These are phyloP conservation scores for Prototheca wickerhamii DNA, from an alignment of 163 green algal species.

Conservation along the genomic window DNA sequence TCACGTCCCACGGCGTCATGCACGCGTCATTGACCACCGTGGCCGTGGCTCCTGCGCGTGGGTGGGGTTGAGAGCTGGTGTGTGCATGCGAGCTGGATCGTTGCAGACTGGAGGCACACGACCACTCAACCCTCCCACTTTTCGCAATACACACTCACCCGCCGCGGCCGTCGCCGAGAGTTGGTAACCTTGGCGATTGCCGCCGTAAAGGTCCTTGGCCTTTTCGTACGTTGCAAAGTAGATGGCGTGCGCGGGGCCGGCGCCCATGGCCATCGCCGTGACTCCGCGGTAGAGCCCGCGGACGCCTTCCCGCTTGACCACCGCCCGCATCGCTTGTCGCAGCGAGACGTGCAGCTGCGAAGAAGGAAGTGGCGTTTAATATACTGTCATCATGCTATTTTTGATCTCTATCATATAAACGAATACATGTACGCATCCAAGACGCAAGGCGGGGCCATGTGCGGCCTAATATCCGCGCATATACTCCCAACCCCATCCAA, in stretches of 20 bases:
- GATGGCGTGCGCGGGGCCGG: slow-evolving; percentile 86
- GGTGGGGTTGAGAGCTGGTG: neutral
- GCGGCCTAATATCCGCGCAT: neutral
- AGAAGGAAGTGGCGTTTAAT: neutral
- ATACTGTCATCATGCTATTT: too few relatives aligned
- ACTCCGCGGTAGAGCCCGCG: slow-evolving; percentile 84
- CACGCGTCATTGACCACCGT: slow-evolving; percentile 83
- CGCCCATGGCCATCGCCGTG: slow-evolving; percentile 66
- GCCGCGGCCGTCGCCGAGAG: slow-evolving; percentile 48
- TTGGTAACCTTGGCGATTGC: slow-evolving; percentile 52
- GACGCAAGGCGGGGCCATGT: too few relatives aligned
- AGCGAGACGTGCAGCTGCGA: slow-evolving; percentile 60
- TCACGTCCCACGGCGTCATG: slow-evolving; percentile 88
- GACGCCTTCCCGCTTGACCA: slow-evolving; percentile 71
- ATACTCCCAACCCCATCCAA: neutral
- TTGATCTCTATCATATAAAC: too few relatives aligned
- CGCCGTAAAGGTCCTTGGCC: slow-evolving; percentile 63
- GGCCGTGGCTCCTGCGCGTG: slow-evolving; percentile 71
- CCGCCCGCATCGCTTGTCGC: slow-evolving; percentile 35
- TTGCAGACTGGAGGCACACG: too few relatives aligned
- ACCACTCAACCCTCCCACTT: neutral
- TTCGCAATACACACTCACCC: slow-evolving; percentile 8
- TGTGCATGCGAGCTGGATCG: neutral
- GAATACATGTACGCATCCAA: too few relatives aligned
- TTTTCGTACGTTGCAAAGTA: slow-evolving; percentile 93